phyloP scores from a whole-genome alignment of 2,329 filamentous ascomycete species.

The Fusarium tupiense region DNA sequence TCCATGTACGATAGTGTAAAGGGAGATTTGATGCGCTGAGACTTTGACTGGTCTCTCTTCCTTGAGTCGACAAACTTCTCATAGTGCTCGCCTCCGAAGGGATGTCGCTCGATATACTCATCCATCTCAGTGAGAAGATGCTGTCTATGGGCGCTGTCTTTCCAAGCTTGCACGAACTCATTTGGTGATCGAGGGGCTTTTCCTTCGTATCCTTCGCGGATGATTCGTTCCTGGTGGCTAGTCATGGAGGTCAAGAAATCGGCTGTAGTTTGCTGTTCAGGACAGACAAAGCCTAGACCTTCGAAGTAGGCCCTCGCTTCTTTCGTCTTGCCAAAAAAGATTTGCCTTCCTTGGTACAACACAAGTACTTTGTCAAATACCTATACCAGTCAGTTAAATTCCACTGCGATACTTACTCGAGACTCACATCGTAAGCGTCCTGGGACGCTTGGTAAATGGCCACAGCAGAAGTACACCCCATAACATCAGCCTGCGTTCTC shows the following conservation, averaged over 20 bases:
- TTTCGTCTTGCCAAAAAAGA: constrained; percentile 54
- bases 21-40: constrained; percentile 31
- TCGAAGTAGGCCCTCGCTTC: constrained; percentile 44
- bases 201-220: constrained; percentile 46
- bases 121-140: constrained; percentile 45
- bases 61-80: constrained; percentile 38
- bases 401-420: neutral
- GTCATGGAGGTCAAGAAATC: constrained; percentile 73
- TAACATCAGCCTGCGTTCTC: constrained; percentile 68
- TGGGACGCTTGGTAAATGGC: constrained; percentile 72
- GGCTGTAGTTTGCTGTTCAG: constrained; percentile 68
- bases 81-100: constrained; percentile 42
- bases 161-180: constrained; percentile 51
- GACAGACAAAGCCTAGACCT: constrained; percentile 66
- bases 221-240: constrained; percentile 48
- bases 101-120: constrained; percentile 41
- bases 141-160: constrained; percentile 37
- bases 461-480: constrained; percentile 66
- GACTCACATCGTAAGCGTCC: constrained; percentile 42
- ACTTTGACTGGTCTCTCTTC: constrained; percentile 38
- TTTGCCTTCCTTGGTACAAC: constrained; percentile 73
- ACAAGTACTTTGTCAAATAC: constrained; percentile 76
- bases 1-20: constrained; percentile 35
- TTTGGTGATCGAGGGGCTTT: constrained; percentile 49
- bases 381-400: neutral